phyloP scores from a whole-genome alignment of 169 alveolate species.

The Cryptosporidium felis region DNA sequence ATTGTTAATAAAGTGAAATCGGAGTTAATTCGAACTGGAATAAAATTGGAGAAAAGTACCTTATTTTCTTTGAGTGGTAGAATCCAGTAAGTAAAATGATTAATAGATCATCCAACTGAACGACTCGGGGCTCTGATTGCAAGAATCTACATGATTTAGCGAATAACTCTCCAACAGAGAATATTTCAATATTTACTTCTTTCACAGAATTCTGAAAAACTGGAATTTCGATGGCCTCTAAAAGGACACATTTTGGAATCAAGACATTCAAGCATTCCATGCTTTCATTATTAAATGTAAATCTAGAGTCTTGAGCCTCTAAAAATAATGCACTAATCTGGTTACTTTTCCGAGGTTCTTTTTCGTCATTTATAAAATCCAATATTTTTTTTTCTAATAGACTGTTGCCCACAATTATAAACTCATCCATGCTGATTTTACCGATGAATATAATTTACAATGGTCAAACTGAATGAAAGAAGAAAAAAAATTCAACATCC shows the following conservation, averaged over 20 bases:
- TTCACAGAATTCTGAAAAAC: neutral
- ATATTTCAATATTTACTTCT: neutral
- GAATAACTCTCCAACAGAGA: slow-evolving; percentile 10
- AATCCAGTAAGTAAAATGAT: neutral
- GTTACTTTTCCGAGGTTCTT: neutral
- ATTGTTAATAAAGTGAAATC: neutral
- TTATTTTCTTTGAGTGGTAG: slow-evolving; percentile 10
- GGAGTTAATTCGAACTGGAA: neutral
- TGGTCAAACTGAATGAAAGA: too few relatives aligned
- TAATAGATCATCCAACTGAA: neutral
- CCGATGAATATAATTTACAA: too few relatives aligned
- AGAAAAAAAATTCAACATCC: too few relatives aligned
- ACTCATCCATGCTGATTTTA: slow-evolving; percentile 5
- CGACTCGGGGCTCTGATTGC: neutral
- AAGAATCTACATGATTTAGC: neutral
- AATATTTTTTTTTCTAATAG: slow-evolving; percentile 6
- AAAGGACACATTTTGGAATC: slow-evolving; percentile 24
- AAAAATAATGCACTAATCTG: neutral
- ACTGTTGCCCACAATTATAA: slow-evolving; percentile 20
- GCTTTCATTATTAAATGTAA: neutral
- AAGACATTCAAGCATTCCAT: neutral
- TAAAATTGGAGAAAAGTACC: too few relatives aligned
- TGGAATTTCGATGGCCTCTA: neutral
- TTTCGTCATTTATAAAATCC: neutral
- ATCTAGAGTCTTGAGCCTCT: neutral